Base-by-base conservation (phyloP, 2,329 filamentous ascomycete species). In the Penicillium sp. region DNA sequence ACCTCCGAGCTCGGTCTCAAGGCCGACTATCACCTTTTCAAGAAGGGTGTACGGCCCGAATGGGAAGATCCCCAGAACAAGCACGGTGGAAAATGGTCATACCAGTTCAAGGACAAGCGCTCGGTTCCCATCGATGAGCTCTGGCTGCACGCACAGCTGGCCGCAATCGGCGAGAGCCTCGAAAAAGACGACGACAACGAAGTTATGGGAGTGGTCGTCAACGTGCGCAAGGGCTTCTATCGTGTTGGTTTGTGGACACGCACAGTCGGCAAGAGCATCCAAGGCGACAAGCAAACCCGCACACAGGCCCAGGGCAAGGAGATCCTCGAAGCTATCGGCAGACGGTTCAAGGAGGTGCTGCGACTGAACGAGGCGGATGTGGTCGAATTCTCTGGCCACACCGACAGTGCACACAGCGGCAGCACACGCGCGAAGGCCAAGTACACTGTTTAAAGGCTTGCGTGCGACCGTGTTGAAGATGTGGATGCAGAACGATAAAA, bases 41-140 rank as follows among this genome's bases (percentile, higher is more conserved):
- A 99, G 80, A 87, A 86, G 64, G 91, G 91, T 59, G 89, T 99
- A 56, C 89, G 93, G 57, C 93, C 93, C 30, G 95, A 99, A 76
- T 99, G 93, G 93, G 93, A 99, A 75, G 93, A 99, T 71, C 80
- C 83, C 22, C 90, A 97, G 78, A 99, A 99, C 80, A 99, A 97
- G 82, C 90, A 97, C 72, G 93, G 93, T 63, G 93, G 93, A 75
- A 96, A 96, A 76, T 99, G 93, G 93, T 91, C 92, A 22, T 97
- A 95, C 77, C 87, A 89, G 66, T 96, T 95, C 84, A 95, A 95
- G 79, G 89, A 96, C 64, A 96, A 95, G 82, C 86, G 88, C 67
- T 83, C 79, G 60, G 82, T 95, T 70, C 88, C 92, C 63, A 95
- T 96, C 71, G 92, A 99, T 70, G 88, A 92, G 51, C 81, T 95